Evolutionary conservation across 2,329 filamentous ascomycete species (phyloP).

Genomic region (Venturia nashicola): DNA sequence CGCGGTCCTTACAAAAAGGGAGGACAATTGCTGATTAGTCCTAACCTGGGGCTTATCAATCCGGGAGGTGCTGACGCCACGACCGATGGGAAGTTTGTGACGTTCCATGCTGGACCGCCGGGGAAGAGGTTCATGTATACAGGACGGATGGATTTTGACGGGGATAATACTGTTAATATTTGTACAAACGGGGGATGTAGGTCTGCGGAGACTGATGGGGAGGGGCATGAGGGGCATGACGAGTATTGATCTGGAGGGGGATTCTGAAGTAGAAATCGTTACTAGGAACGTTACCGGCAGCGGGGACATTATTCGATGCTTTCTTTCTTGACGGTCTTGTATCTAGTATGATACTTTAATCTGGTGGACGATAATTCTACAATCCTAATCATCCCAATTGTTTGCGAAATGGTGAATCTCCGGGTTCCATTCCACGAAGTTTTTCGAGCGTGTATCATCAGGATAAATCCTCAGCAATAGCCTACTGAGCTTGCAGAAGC

Average conservation of each 20-base stretch:
- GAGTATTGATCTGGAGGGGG: background rate
- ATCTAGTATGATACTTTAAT: too few relatives aligned
- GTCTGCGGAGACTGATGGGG: background rate
- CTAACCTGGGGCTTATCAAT: conserved; percentile 8
- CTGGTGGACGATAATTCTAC: too few relatives aligned
- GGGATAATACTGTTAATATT: background rate
- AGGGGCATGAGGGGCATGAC: background rate
- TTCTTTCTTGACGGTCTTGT: too few relatives aligned
- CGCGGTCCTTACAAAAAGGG: conserved; percentile 14
- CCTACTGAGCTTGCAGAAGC: too few relatives aligned
- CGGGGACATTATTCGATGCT: too few relatives aligned
- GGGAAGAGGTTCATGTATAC: conserved; percentile 1
- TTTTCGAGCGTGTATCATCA: too few relatives aligned
- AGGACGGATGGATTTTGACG: background rate
- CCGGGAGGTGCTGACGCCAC: conserved; percentile 10
- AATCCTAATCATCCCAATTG: too few relatives aligned
- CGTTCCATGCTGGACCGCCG: conserved; percentile 3
- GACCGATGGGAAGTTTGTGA: background rate
- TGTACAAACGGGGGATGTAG: background rate
- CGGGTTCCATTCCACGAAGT: too few relatives aligned
- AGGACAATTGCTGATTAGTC: conserved; percentile 7
- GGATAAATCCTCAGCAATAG: too few relatives aligned
- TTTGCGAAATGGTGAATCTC: too few relatives aligned
- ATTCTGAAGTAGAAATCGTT: too few relatives aligned
- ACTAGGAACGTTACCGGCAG: too few relatives aligned